These are phyloP conservation scores for Citrus medica DNA, from an alignment of 345 rosid species.

Conservation along the genomic window DNA sequence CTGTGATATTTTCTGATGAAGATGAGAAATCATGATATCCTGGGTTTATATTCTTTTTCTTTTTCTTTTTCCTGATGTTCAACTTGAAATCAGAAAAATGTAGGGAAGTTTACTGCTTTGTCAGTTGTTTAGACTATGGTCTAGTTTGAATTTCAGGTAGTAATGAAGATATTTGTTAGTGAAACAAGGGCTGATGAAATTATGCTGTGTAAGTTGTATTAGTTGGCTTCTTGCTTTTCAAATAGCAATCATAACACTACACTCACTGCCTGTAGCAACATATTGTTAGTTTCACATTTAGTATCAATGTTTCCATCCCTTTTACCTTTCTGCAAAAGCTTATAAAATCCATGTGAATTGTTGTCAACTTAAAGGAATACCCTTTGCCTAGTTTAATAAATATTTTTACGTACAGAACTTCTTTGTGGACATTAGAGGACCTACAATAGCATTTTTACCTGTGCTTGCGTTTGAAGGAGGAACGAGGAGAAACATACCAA, in stretches of 20 bases:
- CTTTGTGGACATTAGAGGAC: constrained; percentile 79
- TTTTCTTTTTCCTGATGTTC: neutral
- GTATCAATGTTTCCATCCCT: neutral
- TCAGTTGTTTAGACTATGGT: neutral
- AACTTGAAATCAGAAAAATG: neutral
- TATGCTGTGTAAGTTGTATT: neutral
- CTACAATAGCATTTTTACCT: constrained; percentile 62
- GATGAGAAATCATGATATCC: neutral
- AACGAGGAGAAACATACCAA: constrained; percentile 73
- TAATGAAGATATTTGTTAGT: neutral
- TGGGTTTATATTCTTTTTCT: neutral
- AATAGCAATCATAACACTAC: neutral
- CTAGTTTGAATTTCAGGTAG: neutral
- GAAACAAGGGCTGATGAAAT: neutral
- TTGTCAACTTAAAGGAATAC: constrained; percentile 1
- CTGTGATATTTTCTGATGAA: neutral
- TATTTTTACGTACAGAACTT: constrained; percentile 44
- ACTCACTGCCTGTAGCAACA: neutral
- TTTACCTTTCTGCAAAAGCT: neutral
- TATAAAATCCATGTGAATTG: neutral
- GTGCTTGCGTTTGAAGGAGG: constrained; percentile 92
- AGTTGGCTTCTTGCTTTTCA: neutral
- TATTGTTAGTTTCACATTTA: neutral
- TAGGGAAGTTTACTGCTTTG: neutral
- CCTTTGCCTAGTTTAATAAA: neutral